phyloP scores from a whole-genome alignment of 257 asterid genomes.

The Solanum paucissectum region DNA sequence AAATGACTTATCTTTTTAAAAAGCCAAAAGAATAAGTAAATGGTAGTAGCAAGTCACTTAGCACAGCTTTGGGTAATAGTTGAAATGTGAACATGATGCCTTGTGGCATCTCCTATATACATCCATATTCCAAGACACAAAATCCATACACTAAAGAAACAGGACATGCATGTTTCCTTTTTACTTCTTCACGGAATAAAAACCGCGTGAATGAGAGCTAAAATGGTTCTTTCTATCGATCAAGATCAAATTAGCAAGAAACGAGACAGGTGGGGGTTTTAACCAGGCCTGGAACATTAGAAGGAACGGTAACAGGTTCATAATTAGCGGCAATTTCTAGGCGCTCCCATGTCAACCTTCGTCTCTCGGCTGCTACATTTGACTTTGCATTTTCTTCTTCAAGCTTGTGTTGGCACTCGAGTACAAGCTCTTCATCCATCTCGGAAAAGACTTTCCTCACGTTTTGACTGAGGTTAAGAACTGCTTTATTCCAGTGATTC shows the following conservation, averaged over 20 bases:
- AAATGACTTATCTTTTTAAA: not conserved
- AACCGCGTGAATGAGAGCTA: not conserved
- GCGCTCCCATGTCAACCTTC: conserved; percentile 33
- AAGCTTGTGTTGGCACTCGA: conserved; percentile 29
- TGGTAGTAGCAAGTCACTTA: not conserved
- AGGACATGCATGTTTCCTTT: not conserved
- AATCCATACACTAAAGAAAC: not conserved
- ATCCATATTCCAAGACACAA: not conserved
- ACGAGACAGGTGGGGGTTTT: conserved; percentile 20
- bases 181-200: not conserved
- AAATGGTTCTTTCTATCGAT: not conserved
- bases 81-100: not conserved
- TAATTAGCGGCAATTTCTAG: conserved; percentile 24
- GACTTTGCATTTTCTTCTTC: conserved; percentile 26
- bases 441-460: conserved; percentile 24
- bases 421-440: conserved; percentile 37
- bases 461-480: conserved; percentile 31
- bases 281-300: conserved; percentile 12
- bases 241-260: conserved; percentile 11
- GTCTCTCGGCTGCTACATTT: conserved; percentile 25
- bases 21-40: conserved; percentile 3
- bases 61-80: not conserved
- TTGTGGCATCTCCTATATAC: conserved; percentile 4
- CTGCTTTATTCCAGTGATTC: conserved; percentile 35
- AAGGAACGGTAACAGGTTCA: conserved; percentile 9